Evolutionary conservation across 345 rosid genomes (phyloP), one percentile per base, ranked within the genome.

Genomic region (Cardiospermum halicacabum): DNA sequence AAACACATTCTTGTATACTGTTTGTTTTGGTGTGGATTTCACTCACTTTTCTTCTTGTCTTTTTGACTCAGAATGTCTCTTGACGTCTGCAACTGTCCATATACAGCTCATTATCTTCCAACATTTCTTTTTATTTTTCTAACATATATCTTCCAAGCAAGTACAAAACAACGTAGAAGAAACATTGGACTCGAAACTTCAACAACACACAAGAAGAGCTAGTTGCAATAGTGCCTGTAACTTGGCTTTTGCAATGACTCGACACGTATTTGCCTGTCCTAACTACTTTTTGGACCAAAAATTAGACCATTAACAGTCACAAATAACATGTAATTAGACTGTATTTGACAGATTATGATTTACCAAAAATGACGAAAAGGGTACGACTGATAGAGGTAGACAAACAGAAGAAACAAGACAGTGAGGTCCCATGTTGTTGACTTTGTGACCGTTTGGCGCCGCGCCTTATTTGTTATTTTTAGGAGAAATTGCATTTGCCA

Each of bases 61-160:
- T 62, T 70, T 55, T 66, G 68, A 69, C 65, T 47, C 9, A 3
- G n/a, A n/a, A 8, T 4, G 22, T n/a, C 15, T 19, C 27, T 42
- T 19, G 43, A 45, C 58, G 26, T 50, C 65, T 60, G 56, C 48
- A 56, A 1, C 45, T 47, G 65, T 58, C 31, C 31, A 53, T 31
- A n/a, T n/a, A 59, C 74, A 66, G 63, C 64, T 58, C 72, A 65
- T 69, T 6, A 10, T 39, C 12, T 53, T 26, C 64, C 64, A 18
- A 50, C 30, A 24, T 61, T 56, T 62, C 56, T 60, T 50, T 3
- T 30, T 4, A 2, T 27, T 34, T 30, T 57, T 70, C 65, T 9
- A 18, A 31, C 26, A 10, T 30, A 7, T 67, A 10, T 30, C 15
- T 63, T 64, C 37, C 53, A 43, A 10, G 34, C 47, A 53, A 58